Evolutionary conservation across 2,329 filamentous ascomycete species (phyloP).

Genomic region (Penicillium hordei): DNA sequence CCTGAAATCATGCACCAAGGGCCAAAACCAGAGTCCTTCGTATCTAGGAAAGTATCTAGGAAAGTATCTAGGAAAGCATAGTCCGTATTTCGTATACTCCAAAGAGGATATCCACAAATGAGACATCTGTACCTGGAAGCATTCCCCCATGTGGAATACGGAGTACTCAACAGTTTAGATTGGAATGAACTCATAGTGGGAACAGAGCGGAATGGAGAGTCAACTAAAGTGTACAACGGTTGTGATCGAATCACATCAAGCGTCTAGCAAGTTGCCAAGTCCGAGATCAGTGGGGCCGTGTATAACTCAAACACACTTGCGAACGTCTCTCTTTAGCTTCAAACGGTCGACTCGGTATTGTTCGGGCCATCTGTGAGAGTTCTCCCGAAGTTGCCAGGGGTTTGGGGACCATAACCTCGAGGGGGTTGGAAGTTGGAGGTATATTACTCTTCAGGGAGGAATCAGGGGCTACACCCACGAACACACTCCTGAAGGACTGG

Average conservation of each 20-base stretch:
- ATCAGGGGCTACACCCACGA: neutral
- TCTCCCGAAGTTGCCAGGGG: neutral
- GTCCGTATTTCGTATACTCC: no score
- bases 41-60: neutral
- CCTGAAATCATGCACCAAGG: neutral
- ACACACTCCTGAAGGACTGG: neutral
- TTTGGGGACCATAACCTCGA: neutral
- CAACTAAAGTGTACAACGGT: no score
- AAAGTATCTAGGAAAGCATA: neutral
- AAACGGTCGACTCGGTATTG: neutral
- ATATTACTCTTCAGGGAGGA: neutral
- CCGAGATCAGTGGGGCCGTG: conserved; percentile 26
- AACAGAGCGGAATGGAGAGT: neutral
- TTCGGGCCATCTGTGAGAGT: neutral
- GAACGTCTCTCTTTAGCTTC: conserved; percentile 18
- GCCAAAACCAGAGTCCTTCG: neutral
- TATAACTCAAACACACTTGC: conserved; percentile 39
- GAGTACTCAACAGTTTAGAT: neutral
- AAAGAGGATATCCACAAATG: neutral
- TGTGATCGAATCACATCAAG: neutral
- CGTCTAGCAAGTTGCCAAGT: conserved; percentile 19
- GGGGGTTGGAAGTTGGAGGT: neutral
- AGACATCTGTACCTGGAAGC: neutral
- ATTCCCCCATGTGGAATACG: neutral
- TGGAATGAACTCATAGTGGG: neutral